Evolutionary conservation across 75 land plant species (phyloP), one percentile per base, ranked within the genome.

Genomic region (Cunninghamia lanceolata): DNA sequence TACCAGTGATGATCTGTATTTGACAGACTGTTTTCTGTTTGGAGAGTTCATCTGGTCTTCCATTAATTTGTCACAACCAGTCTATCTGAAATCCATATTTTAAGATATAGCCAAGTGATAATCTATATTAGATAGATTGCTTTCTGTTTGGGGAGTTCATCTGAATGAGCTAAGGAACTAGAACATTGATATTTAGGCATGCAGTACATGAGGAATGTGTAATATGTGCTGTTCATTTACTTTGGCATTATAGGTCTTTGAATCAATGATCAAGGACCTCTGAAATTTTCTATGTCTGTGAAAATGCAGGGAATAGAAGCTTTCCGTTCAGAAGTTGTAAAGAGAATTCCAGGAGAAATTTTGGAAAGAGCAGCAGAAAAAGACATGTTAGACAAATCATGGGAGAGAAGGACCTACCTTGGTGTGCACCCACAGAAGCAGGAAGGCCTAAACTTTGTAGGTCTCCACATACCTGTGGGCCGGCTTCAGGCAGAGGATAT

Each of bases 371-470:
- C 93, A 66, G 93, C 99, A 19, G 86, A 86, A 7, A 87, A 95
- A 56, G 99, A 96, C 43, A 83, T 98, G 47, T 82, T 98, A 25
- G 85, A 94, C 16, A 93, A 88, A 82, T 70, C 88, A 63, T 98
- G 99, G 99, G 91, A 89, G 77, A 88, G 99, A 32, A 92, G 99
- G 54, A 94, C 90, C 87, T 95, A 92, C 83, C 87, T 94, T 34
- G 99, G 99, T 1, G 96, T 98, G 46, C 95, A 98, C 88, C 96
- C 92, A 3, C 99, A 98, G 86, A 98, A 96, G 84, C 99, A 96
- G 85, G 87, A 86, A 52, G 99, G 99, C 28, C 87, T 95, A 7
- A 94, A 93, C 86, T 98, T 85, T 76, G 92, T 98, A 14, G 99
- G 99, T 36, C 86, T 98, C 56, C 99, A 98, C 86, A 86, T 98